Percentiles rank a stretch among this genome's conserved stretches.
Evolutionary conservation across 345 rosid species (phyloP).

Genomic region (Mercurialis annua): DNA sequence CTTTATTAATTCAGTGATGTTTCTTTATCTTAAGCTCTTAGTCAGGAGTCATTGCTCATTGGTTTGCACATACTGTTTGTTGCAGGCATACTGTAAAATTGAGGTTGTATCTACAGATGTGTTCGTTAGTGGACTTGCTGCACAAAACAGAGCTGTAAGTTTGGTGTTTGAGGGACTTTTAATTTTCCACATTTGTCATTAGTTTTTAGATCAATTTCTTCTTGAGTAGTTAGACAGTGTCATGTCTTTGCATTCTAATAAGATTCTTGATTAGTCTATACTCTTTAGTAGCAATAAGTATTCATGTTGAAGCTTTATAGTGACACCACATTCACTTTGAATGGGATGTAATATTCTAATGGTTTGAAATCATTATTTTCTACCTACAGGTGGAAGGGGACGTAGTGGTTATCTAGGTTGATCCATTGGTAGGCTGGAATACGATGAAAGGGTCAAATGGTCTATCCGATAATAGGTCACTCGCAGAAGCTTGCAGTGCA

Average conservation of each 20-base stretch:
- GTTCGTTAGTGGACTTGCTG: slow-evolving; percentile 61
- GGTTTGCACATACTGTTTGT: slow-evolving; percentile 1
- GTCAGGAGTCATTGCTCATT: not conserved
- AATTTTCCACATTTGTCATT: not conserved
- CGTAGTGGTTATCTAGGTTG: slow-evolving; percentile 58
- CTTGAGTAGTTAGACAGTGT: not conserved
- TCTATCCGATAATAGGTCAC: slow-evolving; percentile 28
- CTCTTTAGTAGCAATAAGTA: not conserved
- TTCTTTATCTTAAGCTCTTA: not conserved
- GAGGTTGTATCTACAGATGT: slow-evolving; percentile 80
- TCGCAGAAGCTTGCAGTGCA: slow-evolving; percentile 16
- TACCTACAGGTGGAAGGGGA: slow-evolving; percentile 73
- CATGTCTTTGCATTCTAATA: not conserved
- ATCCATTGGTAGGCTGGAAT: slow-evolving; percentile 62
- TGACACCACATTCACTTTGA: not conserved
- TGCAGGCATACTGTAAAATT: slow-evolving; percentile 91
- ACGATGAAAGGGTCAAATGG: slow-evolving; percentile 73
- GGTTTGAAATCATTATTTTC: slow-evolving; percentile 13
- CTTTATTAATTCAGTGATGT: not conserved
- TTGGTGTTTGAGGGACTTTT: not conserved
- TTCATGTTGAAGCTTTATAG: not conserved
- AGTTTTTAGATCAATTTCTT: not conserved
- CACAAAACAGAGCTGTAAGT: slow-evolving; percentile 94
- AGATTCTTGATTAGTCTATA: not conserved
- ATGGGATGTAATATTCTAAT: not conserved